A percentile compares a stretch with the other conserved stretches of the same genome.
phyloP scores from a whole-genome alignment of 768 basidiomycete species.

The Amanita brunnescens region DNA sequence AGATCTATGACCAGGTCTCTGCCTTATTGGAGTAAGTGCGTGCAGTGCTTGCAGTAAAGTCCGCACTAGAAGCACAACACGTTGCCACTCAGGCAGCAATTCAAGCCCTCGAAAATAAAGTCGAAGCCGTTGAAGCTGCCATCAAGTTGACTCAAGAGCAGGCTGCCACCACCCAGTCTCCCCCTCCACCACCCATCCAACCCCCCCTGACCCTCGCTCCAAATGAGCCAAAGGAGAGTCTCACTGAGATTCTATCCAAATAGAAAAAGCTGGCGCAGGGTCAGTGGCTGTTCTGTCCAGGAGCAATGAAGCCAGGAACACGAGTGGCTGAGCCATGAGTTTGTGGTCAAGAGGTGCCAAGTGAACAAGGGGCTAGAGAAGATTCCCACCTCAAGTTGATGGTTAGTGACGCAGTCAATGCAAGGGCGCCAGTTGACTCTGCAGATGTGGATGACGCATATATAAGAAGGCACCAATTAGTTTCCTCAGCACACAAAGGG shows the following conservation, averaged over 20 bases:
- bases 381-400: constrained; percentile 27
- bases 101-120: constrained; percentile 56
- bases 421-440: constrained; percentile 15
- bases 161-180: constrained; percentile 6
- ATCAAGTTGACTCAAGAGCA: constrained; percentile 37
- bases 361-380: constrained; percentile 45
- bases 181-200: not conserved
- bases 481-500: too few species aligned
- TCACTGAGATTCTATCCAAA: too few species aligned
- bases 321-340: constrained; percentile 65
- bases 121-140: constrained; percentile 54
- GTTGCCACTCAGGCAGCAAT: constrained; percentile 70
- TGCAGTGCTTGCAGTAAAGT: constrained; percentile 64
- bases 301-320: constrained; percentile 80
- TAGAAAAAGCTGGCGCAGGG: constrained; percentile 79
- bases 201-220: too few species aligned
- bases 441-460: constrained; percentile 13
- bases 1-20: constrained; percentile 49
- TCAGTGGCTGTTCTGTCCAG: constrained; percentile 65
- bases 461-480: too few species aligned
- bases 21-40: constrained; percentile 71
- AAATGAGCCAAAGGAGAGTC: too few species aligned
- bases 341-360: constrained; percentile 53
- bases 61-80: too few species aligned
- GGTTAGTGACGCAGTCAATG: constrained; percentile 22